Base-by-base conservation (phyloP, 345 rosid genomes). In the Gossypium australe region DNA sequence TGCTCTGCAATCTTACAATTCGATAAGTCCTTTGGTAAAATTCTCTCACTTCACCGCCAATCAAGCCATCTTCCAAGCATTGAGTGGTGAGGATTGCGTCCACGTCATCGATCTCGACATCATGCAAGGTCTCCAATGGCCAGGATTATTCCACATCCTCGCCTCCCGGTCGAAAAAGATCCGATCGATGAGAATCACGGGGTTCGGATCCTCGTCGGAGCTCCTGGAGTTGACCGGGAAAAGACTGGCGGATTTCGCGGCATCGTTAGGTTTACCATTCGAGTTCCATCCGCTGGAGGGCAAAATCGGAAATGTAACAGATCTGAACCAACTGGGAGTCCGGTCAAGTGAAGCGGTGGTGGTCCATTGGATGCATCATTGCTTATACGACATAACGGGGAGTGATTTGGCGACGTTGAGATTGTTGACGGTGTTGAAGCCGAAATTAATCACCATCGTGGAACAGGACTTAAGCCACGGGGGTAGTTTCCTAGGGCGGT, bases 41-140 rank as follows among this genome's bases (percentile, higher is more conserved):
- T 94, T 94, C 89, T 89, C 95, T 7, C 98, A 94, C 71, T 94
- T 94, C 87, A 94, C 98, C 27, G 98, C 98, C 43, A 92, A 94
- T 69, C 98, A 92, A 81, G 95, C 97, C 0, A 94, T 94, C 44
- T 92, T 88, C 81, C 92, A 94, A 77, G 94, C 97, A 2, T 71
- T 94, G 65, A 89, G 86, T 4, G 95, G 94, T 6, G 91, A 91
- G 68, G 98, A 94, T 51, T 85, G 88, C 29, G 84, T 94, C 76
- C 98, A 94, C 81, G 81, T 94, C 84, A 87, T 94, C 85, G 98
- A 94, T 59, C 86, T 94, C 41, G 98, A 94, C 71, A 88, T 94
- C 47, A 94, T 94, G 97, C 98, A 94, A 67, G 98, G 98, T 16
- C 98, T 94, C 74, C 98, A 94, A 80, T 94, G 98, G 98, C 98